Base-by-base conservation (phyloP, 129 eudicot species). In the Heracleum sosnowskyi region DNA sequence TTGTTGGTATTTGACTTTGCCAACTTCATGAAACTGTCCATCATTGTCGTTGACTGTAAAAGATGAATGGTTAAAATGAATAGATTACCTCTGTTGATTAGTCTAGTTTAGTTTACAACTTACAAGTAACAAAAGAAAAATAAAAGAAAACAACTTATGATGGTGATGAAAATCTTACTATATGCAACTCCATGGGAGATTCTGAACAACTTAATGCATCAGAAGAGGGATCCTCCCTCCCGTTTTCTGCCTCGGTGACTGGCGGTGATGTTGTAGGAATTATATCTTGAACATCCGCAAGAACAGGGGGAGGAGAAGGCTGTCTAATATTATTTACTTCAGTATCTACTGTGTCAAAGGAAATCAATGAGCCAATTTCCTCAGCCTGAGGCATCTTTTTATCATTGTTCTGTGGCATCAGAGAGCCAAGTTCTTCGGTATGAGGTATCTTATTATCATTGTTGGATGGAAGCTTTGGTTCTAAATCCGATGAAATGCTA, bases 271-370 rank as follows among this genome's bases (percentile, higher is more conserved):
- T 74, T 35, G 86, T 46, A 44, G 94, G 91, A 31, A 87, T 42
- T 85, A 95, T 79, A 85, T 95, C 96, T 69, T 90, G 97, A 78
- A 95, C 97, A 26, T 95, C 92, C 69, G 97, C 97, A 74, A 95
- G 90, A 73, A 95, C 89, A 69, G 99, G 91, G 29, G 97, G 97
- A 31, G 99, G 99, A 75, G 91, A 90, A 77, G 97, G 99, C 78
- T 95, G 99, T 79, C 92, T 88, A 34, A 89, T 76, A 74, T 91
- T 79, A 57, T 82, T 91, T 51, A 84, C 47, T 84, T 85, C 86
- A 41, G 80, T 73, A 81, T 95, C 99, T 71, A 79, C n/a, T 36
- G 85, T 71, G 73, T 95, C 99, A 83, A 95, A 95, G 36, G 95
- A 91, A 79, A 95, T 95, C 87, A 95, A 88, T 47, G 91, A 82